Evolutionary conservation across 1,139 yeast genomes (phyloP), one percentile per base, ranked within the genome.

Genomic region (Yamadazyma buinensis): DNA sequence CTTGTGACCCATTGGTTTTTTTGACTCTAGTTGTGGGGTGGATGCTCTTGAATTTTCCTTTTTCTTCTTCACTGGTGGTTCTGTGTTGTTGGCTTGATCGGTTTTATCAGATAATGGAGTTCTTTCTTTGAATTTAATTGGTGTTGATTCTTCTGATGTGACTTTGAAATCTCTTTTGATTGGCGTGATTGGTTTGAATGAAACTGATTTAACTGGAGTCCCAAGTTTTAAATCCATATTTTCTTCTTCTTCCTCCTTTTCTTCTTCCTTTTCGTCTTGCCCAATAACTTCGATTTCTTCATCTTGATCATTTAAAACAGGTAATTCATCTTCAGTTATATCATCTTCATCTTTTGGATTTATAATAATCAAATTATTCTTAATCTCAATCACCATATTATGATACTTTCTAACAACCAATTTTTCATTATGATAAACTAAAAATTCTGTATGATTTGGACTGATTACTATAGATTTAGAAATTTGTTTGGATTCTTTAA

Each of bases 351-450:
- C 60, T 35, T 66, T 72, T 2, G 78, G 70, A 47, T 78, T 78
- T 15, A 83, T 55, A 35, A 80, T 57, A 6, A 79, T 61, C 17
- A 79, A 57, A 39, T 80, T 80, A 24, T 80, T 78, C 26, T 82
- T 72, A 28, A 84, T 66, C 47, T 82, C 86, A 37, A 84, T 51
- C 30, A 78, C 59, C 12, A 81, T 63, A 28, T 84, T 84, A 34
- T 67, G 61, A 27, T 75, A 67, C 33, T 73, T 61, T 10, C 84
- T 83, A 41, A 83, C 57, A 14, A 67, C 63, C 17, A 80, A 65
- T 2, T 69, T 58, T 53, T 82, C 87, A 37, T 67, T 68, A 37
- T 71, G 66, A 38, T 71, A 59, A 34, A 83, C 66, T 27, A 71
- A 67, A 42, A 83, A 75, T 40, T 81, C 83, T 3, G 85, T 77